Conservation (phyloP, 2,329 filamentous ascomycete species). For the Colletotrichum abscissum region DNA sequence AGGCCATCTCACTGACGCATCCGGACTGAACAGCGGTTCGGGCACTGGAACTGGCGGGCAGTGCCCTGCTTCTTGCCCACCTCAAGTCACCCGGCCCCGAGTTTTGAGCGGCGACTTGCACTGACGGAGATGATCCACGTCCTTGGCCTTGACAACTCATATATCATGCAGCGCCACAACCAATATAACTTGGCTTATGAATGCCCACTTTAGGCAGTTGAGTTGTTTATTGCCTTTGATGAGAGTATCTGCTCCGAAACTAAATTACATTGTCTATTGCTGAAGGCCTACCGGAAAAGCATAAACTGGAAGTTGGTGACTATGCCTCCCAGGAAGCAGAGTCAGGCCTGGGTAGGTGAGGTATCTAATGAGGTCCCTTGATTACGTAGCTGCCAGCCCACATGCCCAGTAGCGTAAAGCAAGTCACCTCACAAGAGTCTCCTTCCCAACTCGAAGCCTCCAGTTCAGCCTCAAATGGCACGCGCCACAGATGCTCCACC, state of each 20-base stretch:
- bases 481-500: neutral
- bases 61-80: neutral
- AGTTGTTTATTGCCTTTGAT: neutral
- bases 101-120: constrained; percentile 7
- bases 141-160: constrained; percentile 13
- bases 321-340: neutral
- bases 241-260: neutral
- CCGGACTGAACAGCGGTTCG: constrained; percentile 1
- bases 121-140: neutral
- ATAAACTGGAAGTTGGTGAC: neutral
- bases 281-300: neutral
- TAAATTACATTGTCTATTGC: neutral
- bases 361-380: neutral
- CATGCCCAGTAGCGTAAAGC: neutral
- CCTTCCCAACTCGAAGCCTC: neutral
- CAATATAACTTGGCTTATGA: neutral
- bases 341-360: no score
- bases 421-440: neutral
- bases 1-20: constrained; percentile 13
- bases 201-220: neutral
- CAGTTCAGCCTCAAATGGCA: neutral
- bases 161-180: constrained; percentile 16
- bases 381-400: neutral
- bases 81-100: neutral
- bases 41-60: constrained; percentile 13